These are phyloP conservation scores for Mucor irregularis DNA, from an alignment of 371 early-diverging fungal species.

Conservation along the genomic window DNA sequence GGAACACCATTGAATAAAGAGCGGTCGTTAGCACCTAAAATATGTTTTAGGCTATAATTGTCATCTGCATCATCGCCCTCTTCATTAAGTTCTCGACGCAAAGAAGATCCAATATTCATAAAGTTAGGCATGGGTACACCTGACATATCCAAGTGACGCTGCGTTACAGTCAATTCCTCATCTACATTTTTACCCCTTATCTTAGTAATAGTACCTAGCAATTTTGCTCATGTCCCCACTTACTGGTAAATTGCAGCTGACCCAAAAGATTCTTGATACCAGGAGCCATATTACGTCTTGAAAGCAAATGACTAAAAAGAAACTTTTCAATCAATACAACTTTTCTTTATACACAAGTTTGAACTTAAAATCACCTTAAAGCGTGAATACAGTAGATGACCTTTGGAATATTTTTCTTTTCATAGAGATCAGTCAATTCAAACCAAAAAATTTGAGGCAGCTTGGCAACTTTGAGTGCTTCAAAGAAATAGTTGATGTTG, in stretches of 20 bases:
- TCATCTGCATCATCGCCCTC: slow-evolving; percentile 20
- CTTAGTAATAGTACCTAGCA: neutral
- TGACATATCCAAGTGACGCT: slow-evolving; percentile 79
- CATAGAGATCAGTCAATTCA: slow-evolving; percentile 98
- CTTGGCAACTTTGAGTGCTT: slow-evolving; percentile 77
- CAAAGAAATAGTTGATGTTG: slow-evolving; percentile 97
- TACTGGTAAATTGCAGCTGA: slow-evolving; percentile 87
- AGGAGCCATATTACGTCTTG: slow-evolving; percentile 83
- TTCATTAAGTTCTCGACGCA: slow-evolving; percentile 65
- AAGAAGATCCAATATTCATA: slow-evolving; percentile 69
- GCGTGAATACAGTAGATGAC: slow-evolving; percentile 99
- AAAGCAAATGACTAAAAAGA: slow-evolving; percentile 91
- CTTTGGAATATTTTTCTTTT: slow-evolving; percentile 99
- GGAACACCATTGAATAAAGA: neutral
- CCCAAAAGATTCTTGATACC: slow-evolving; percentile 93
- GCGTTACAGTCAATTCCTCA: slow-evolving; percentile 82
- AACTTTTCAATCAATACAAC: too few species aligned
- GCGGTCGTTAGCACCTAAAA: neutral
- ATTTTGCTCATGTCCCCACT: neutral
- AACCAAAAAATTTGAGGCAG: slow-evolving; percentile 96
- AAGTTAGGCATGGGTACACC: slow-evolving; percentile 85
- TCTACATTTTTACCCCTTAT: slow-evolving; percentile 39
- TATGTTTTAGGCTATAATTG: neutral
- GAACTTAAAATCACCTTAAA: slow-evolving; percentile 74
- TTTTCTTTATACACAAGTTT: too few species aligned